These are phyloP conservation scores for Camelina hispida DNA, from an alignment of 345 rosid genomes.

Conservation along the genomic window DNA sequence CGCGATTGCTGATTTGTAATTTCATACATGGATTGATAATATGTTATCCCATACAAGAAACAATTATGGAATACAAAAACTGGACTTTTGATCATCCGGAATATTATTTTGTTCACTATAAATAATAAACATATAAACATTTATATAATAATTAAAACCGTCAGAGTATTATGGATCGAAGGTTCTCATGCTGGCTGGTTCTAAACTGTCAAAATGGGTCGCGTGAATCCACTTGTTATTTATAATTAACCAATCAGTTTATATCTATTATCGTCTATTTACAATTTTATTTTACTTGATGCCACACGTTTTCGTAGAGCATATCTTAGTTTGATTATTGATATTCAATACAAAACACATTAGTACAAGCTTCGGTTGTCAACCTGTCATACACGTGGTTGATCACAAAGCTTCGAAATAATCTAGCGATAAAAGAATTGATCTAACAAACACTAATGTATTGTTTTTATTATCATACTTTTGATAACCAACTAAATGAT, in stretches of 20 bases:
- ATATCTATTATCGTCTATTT: neutral
- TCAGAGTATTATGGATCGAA: slow-evolving; percentile 27
- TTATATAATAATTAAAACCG: slow-evolving; percentile 1
- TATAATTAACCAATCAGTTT: neutral
- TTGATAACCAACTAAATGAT: slow-evolving; percentile 1
- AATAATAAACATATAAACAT: neutral
- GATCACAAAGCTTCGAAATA: slow-evolving; percentile 26
- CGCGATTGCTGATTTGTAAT: neutral
- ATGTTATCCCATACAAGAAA: neutral
- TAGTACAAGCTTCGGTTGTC: slow-evolving; percentile 13
- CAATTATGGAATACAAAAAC: neutral
- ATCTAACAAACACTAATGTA: neutral
- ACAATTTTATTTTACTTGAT: slow-evolving; percentile 21
- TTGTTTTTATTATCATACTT: neutral
- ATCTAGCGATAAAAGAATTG: slow-evolving; percentile 15
- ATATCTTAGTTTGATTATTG: neutral
- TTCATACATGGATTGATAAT: slow-evolving; percentile 11
- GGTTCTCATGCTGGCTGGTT: slow-evolving; percentile 31
- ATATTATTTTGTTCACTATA: neutral
- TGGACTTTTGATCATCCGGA: neutral
- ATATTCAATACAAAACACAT: slow-evolving; percentile 17
- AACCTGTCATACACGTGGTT: slow-evolving; percentile 41
- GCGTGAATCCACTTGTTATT: slow-evolving; percentile 28
- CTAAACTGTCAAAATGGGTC: slow-evolving; percentile 28
- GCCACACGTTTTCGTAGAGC: slow-evolving; percentile 10